Conservation (phyloP, 306 rosid species). For the Senna siamea region DNA sequence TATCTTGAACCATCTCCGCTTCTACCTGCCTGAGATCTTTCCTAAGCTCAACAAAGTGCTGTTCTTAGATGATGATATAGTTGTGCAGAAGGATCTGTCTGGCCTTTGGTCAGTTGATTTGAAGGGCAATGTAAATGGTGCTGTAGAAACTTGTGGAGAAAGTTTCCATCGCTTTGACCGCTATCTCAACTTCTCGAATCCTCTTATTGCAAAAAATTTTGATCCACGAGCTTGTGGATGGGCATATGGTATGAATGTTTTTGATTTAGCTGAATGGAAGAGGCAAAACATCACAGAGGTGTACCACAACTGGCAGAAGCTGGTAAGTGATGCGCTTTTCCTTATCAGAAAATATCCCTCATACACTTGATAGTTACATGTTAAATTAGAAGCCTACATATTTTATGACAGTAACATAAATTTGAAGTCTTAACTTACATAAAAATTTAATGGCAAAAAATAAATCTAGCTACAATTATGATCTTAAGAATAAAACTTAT, state of each 20-base stretch:
- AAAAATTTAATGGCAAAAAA: no score
- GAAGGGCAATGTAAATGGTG: slow-evolving; percentile 95
- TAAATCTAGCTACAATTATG: no score
- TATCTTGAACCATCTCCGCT: slow-evolving; percentile 97
- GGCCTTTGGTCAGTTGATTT: slow-evolving; percentile 83
- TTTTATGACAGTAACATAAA: no score
- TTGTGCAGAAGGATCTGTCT: slow-evolving; percentile 91
- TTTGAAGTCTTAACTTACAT: no score
- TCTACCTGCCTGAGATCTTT: slow-evolving; percentile 92
- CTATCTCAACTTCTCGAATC: slow-evolving; percentile 94
- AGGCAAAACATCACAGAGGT: slow-evolving; percentile 90
- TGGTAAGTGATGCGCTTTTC: slow-evolving; percentile 57
- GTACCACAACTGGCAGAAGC: slow-evolving; percentile 95
- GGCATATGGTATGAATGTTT: slow-evolving; percentile 99
- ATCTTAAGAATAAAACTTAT: no score
- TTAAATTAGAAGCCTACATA: no score
- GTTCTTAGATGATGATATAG: slow-evolving; percentile 94
- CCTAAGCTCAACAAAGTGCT: slow-evolving; percentile 90
- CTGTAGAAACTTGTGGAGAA: slow-evolving; percentile 98
- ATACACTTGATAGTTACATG: no score
- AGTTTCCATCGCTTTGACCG: slow-evolving; percentile 94
- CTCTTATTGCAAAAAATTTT: slow-evolving; percentile 84
- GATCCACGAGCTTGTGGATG: slow-evolving; percentile 97
- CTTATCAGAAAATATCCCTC: neutral
- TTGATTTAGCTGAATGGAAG: slow-evolving; percentile 92